phyloP scores from a whole-genome alignment of 2,329 filamentous ascomycete species.

The Diplodia intermedia region DNA sequence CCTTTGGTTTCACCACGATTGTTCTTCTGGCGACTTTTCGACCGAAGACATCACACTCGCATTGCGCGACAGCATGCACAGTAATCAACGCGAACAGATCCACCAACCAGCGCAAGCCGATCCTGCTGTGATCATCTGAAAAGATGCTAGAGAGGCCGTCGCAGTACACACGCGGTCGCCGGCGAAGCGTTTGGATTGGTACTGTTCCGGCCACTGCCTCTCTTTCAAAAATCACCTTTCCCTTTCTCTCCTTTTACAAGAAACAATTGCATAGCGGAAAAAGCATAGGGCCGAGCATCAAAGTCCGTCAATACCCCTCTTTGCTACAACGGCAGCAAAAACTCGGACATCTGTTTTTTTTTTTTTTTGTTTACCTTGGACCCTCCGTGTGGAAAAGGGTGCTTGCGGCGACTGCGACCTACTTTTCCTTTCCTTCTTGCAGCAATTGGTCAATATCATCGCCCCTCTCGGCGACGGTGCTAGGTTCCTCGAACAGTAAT shows the following conservation, averaged over 20 bases:
- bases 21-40: not conserved
- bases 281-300: conserved; percentile 8
- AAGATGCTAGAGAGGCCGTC: not conserved
- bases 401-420: not conserved
- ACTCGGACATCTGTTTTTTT: conserved; percentile 8
- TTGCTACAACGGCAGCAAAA: conserved; percentile 19
- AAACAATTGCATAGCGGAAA: conserved; percentile 29
- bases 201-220: not conserved
- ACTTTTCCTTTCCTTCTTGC: not conserved
- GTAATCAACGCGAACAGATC: not conserved
- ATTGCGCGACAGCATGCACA: not conserved
- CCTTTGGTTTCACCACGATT: not conserved
- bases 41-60: not conserved
- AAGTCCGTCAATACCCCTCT: conserved; percentile 27
- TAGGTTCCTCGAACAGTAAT: not conserved
- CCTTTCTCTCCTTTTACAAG: not conserved
- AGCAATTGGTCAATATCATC: not conserved
- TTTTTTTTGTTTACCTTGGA: not conserved
- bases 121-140: conserved; percentile 11
- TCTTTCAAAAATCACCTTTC: conserved; percentile 1
- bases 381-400: not conserved
- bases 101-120: not conserved
- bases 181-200: conserved; percentile 5
- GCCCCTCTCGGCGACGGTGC: not conserved
- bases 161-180: conserved; percentile 2